phyloP scores from a whole-genome alignment of 148 eudicot genomes.

The Polygonum maritimum region DNA sequence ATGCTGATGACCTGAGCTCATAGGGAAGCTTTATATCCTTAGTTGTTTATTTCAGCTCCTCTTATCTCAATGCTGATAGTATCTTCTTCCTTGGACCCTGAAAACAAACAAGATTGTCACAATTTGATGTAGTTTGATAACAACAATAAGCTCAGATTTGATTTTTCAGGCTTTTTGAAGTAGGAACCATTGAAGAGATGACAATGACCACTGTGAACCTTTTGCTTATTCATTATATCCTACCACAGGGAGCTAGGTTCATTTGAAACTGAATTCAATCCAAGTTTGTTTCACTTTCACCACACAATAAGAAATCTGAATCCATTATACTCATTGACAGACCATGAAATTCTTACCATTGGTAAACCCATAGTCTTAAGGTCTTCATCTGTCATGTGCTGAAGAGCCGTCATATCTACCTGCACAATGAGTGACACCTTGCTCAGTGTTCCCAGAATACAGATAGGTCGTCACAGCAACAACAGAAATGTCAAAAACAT shows the following conservation, averaged over 20 bases:
- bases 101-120: not conserved
- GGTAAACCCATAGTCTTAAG: conserved; percentile 87
- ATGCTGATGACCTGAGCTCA: not conserved
- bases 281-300: not conserved
- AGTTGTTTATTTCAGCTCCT: not conserved
- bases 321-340: not conserved
- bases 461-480: not conserved
- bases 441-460: not conserved
- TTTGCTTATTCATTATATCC: not conserved
- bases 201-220: not conserved
- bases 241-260: not conserved
- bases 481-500: not conserved
- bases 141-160: not conserved
- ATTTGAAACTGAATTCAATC: not conserved
- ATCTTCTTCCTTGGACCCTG: conserved; percentile 95
- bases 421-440: conserved; percentile 13
- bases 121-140: not conserved
- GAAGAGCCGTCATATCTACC: conserved; percentile 94
- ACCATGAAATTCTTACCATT: conserved; percentile 41
- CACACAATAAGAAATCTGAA: not conserved
- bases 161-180: not conserved
- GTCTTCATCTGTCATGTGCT: conserved; percentile 82
- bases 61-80: conserved; percentile 9
- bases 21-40: not conserved
- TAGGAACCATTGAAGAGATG: not conserved